Conservation (phyloP, 2,329 filamentous ascomycete species). For the Ophiostoma australiae region DNA sequence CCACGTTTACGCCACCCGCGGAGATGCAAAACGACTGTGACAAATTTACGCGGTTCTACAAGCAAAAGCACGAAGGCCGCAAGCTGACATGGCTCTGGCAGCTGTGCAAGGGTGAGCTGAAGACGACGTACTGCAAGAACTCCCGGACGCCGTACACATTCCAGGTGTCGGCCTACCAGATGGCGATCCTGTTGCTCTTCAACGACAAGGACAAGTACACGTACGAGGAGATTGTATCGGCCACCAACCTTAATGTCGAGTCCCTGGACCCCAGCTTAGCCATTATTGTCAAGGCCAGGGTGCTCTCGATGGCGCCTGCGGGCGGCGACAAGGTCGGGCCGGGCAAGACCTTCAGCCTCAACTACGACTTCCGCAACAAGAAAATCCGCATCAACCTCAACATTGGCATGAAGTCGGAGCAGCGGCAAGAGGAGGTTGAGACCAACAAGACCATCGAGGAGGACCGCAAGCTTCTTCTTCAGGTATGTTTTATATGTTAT, state of each 20-base stretch:
- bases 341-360: constrained; percentile 76
- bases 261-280: constrained; percentile 79
- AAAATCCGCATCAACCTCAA: constrained; percentile 97
- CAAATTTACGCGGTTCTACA: constrained; percentile 86
- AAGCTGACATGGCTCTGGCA: constrained; percentile 99
- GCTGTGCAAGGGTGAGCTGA: constrained; percentile 93
- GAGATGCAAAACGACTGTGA: constrained; percentile 85
- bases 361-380: constrained; percentile 96
- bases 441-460: constrained; percentile 99
- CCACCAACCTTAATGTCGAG: constrained; percentile 74
- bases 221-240: constrained; percentile 81
- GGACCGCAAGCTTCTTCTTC: constrained; percentile 90
- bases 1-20: constrained; percentile 79
- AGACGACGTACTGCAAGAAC: constrained; percentile 84
- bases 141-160: constrained; percentile 92
- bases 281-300: constrained; percentile 89
- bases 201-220: constrained; percentile 82
- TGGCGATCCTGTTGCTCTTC: constrained; percentile 91
- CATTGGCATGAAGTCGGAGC: constrained; percentile 87
- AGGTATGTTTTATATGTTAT: constrained; percentile 58
- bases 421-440: constrained; percentile 92
- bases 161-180: constrained; percentile 96
- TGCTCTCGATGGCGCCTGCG: constrained; percentile 65
- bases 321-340: constrained; percentile 68
- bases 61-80: constrained; percentile 90